phyloP scores from a whole-genome alignment of 1,284 basidiomycete species.

The Marasmius fiardii region DNA sequence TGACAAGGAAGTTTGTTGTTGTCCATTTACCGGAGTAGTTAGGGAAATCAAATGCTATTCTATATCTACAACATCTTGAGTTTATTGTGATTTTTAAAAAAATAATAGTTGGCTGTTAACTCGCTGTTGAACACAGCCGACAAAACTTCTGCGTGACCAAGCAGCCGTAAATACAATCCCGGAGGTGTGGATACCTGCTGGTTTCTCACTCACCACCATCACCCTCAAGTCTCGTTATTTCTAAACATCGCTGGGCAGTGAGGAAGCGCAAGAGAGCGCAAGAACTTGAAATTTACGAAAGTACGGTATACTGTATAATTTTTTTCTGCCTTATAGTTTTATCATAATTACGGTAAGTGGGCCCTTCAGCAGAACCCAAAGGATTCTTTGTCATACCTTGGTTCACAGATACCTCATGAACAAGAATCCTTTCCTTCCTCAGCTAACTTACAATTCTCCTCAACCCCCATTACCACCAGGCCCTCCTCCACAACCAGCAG shows the following conservation, averaged over 20 bases:
- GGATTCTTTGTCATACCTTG: neutral
- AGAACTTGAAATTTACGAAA: neutral
- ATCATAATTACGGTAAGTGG: neutral
- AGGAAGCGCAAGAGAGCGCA: too few species aligned
- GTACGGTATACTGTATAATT: neutral
- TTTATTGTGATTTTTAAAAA: too few species aligned
- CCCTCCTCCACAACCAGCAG: conserved; percentile 64
- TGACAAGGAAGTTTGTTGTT: conserved; percentile 80
- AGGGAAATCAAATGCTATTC: neutral
- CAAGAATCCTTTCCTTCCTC: conserved; percentile 76
- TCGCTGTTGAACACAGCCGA: too few species aligned
- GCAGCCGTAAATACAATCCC: conserved; percentile 46
- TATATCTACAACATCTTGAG: too few species aligned
- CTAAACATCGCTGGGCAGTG: neutral
- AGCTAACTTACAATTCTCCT: conserved; percentile 61
- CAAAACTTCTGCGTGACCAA: conserved; percentile 19
- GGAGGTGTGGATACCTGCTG: conserved; percentile 34
- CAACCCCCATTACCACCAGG: conserved; percentile 77
- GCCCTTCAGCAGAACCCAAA: neutral
- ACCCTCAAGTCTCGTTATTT: conserved; percentile 23
- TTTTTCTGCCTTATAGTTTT: neutral
- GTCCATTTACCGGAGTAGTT: conserved; percentile 28
- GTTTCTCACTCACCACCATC: conserved; percentile 39
- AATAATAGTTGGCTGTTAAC: neutral
- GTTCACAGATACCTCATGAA: conserved; percentile 45